Conservation (phyloP, 2,329 filamentous ascomycete species). For the Paecilomyces variotii region DNA sequence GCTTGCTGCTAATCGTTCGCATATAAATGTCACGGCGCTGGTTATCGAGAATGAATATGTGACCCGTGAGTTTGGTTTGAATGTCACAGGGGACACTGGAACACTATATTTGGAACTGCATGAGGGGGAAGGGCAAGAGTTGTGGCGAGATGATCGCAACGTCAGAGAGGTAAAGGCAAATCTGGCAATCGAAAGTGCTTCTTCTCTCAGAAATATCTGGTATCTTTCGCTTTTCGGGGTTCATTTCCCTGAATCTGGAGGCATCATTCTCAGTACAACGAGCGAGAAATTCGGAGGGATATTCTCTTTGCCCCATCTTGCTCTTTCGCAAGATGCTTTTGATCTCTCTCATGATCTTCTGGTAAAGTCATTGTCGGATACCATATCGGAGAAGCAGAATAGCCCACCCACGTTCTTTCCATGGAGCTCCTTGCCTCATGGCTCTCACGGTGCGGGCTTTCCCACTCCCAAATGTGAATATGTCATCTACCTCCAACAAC, state of each 20-base stretch:
- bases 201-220: constrained; percentile 64
- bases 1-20: constrained; percentile 35
- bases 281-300: constrained; percentile 93
- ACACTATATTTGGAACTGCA: constrained; percentile 62
- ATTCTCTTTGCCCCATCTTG: constrained; percentile 78
- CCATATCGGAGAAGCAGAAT: constrained; percentile 57
- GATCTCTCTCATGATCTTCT: constrained; percentile 56
- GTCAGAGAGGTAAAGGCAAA: constrained; percentile 63
- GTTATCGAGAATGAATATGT: constrained; percentile 61
- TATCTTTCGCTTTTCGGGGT: constrained; percentile 74
- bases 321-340: constrained; percentile 51
- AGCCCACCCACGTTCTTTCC: constrained; percentile 53
- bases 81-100: constrained; percentile 67
- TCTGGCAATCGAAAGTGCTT: constrained; percentile 63
- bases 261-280: constrained; percentile 74
- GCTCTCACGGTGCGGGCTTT: constrained; percentile 37
- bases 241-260: constrained; percentile 75
- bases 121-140: constrained; percentile 39
- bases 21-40: constrained; percentile 58
- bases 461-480: constrained; percentile 78
- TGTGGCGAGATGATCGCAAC: constrained; percentile 39
- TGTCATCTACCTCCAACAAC: constrained; percentile 69
- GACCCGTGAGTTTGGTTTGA: constrained; percentile 61
- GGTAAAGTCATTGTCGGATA: constrained; percentile 61
- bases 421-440: constrained; percentile 65